Evolutionary conservation across 2,329 filamentous ascomycete genomes (phyloP).

Genomic region (Scorias spongiosa): DNA sequence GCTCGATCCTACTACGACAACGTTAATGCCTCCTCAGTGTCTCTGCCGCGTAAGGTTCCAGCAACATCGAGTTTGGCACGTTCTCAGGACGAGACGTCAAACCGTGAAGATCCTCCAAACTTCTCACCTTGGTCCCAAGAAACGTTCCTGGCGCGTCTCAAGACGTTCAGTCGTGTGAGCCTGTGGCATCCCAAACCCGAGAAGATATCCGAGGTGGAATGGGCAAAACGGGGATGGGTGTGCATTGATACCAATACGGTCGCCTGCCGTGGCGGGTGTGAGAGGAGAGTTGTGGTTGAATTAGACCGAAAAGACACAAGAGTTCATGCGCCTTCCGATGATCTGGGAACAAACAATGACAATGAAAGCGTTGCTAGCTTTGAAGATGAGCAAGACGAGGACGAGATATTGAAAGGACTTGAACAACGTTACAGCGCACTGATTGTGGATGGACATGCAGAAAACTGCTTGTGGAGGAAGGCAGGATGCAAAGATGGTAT

Average conservation of each 20-base stretch:
- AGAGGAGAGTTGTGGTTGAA: constrained; percentile 69
- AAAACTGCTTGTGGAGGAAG: constrained; percentile 73
- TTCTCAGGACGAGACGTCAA: constrained; percentile 2
- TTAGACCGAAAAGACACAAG: constrained; percentile 39
- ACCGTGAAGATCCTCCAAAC: constrained; percentile 35
- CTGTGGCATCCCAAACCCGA: constrained; percentile 90
- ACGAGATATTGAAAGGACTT: constrained; percentile 38
- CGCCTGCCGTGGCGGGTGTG: constrained; percentile 65
- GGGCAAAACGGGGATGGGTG: constrained; percentile 86
- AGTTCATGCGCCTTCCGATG: constrained; percentile 2
- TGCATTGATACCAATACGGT: constrained; percentile 75
- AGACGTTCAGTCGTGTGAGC: constrained; percentile 80
- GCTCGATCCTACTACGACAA: constrained; percentile 27
- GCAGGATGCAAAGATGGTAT: constrained; percentile 71
- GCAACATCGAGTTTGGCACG: constrained; percentile 8
- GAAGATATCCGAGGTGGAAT: constrained; percentile 73
- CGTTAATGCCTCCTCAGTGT: constrained; percentile 20
- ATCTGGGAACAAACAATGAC: constrained; percentile 24
- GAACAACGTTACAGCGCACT: constrained; percentile 61
- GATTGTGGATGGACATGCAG: constrained; percentile 59
- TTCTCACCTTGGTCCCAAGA: constrained; percentile 79
- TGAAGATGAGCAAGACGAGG: constrained; percentile 9
- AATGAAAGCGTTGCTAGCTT: constrained; percentile 37
- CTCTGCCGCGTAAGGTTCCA: constrained; percentile 19
- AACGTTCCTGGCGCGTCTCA: constrained; percentile 64